Evolutionary conservation across 345 rosid genomes (phyloP), one percentile per base, ranked within the genome.

Genomic region (Gossypioides kirkii): DNA sequence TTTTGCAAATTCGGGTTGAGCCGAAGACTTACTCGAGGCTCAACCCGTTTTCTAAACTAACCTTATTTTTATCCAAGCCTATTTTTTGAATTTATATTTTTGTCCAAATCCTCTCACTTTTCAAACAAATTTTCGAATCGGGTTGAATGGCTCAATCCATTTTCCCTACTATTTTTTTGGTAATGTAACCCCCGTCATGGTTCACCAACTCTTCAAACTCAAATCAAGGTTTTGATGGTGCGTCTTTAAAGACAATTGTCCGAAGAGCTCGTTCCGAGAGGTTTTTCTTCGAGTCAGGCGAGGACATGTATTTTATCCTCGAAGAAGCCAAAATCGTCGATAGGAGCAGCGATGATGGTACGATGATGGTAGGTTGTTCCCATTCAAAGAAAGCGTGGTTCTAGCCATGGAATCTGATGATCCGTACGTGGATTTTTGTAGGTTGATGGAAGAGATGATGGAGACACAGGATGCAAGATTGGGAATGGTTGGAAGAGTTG

Each of bases 371-470:
- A 75, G 43, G 6, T 11, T 71, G 78, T 63, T 75, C 20, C 78
- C 84, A 8, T 84, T 87, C 58, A 82, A 86, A 74, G 90, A 85
- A 68, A 85, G 94, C 32, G 88, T 88, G 26, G 82, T 81, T 22
- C 47, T 92, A 18, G 82, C 91, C 2, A 74, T 95, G 87, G 93
- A 92, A 53, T 90, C 98, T 0, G 89, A 83, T 36, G 84, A 92
- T 59, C 97, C 97, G 0, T 91, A 92, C 54, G 32, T 58, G 4
- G 98, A 92, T 71, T 95, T 95, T 79, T 84, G 86, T 78, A 78
- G 81, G 16, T 89, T 96, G 0, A 95, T 95, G 98, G 96, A 91
- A 82, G 89, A 90, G 76, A 95, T 95, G 93, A 96, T 91, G 74
- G 84, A 84, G 77, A 78, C 82, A 28, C 85, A 86, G 84, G 43